Base-by-base conservation (phyloP, 495 filamentous ascomycete genomes). In the Apodospora peruviana region DNA sequence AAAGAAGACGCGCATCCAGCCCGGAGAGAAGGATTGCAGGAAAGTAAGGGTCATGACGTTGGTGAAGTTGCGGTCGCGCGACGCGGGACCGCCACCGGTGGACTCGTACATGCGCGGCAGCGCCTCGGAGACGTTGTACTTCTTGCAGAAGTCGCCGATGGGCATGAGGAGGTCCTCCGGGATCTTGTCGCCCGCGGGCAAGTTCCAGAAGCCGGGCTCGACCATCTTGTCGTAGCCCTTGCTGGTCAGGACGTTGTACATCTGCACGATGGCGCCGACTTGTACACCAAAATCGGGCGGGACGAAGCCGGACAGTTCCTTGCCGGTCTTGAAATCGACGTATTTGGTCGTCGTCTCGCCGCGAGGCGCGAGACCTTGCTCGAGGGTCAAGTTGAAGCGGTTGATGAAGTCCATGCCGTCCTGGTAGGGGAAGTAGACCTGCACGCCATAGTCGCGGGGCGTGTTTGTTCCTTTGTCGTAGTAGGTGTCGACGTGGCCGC, bases 161-260 rank as follows among this genome's bases (percentile, higher is more conserved):
- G 71, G 67, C 14, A 75, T 57, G 11, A 79, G 67, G 14, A 79
- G 60, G 24, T 76, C 73, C 3, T 57, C 65, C 12, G 74, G 75
- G 35, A 79, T 60, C 16, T 60, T 17, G 43, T 44, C 42, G n/a
- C 54, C 50, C 2, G 61, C 53, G 4, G 70, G 69, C 40, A 71
- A 70, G 45, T 72, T 65, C 56, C 55, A 66, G 51, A 67, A 72
- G 14, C 69, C 66, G 1, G 71, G 69, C 3, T 65, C 55, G 21
- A 69, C 37, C 49, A 67, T 58, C 21, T 65, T 47, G 42, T 70
- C 65, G 57, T 64, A 75, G 56, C 57, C 71, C 29, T 61, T 60
- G 41, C 66, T 56, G 42, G 66, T 65, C 16, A 68, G 53, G 4
- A 58, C 49, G 40, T 65, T 50, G 47, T 70, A 71, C 23, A 60